Base-by-base conservation (phyloP, 345 rosid species). In the Hypericum perforatum region DNA sequence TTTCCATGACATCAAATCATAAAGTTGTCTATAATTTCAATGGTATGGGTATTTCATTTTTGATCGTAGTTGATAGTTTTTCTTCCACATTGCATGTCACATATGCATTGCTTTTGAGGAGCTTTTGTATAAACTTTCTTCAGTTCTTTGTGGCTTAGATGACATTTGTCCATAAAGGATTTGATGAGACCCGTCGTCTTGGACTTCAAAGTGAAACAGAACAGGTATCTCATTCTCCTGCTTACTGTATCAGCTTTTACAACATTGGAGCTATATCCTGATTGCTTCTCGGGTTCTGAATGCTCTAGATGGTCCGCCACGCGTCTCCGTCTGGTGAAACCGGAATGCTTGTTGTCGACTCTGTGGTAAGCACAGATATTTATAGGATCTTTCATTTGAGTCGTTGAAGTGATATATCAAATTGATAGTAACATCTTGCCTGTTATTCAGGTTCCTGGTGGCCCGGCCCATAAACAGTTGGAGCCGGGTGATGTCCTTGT, bases 401-500 rank as follows among this genome's bases (percentile, higher is more conserved):
- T 16, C 13, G 22, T 52, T 52, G 11, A 46, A 39, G 38, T 12
- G 40, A 44, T 29, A 29, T 22, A 9, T 37, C 6, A 38, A 44
- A 56, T 39, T 56, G 9, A 39, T 22, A 45, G 36, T 10, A 54
- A 38, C 61, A 55, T 58, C 48, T 50, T 70, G 58, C 36, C 43
- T 49, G 39, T 69, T 46, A 62, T 70, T 62, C 79, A 91, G 98
- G 98, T 82, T 63, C 98, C 96, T 32, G 88, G 85, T 63, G 96
- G 98, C 62, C 96, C 96, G 58, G 92, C 95, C 41, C 77, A 85
- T 70, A 81, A 67, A 55, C 76, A 68, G 39, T 73, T 91, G 74
- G 96, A 85, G 79, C 80, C 96, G 9, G 98, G 98, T 49, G 98
- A 87, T 76, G 89, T 91, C 59, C 96, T 91, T 70, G 78, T 91